A percentile compares a stretch with the other conserved stretches of the same genome.
These are phyloP conservation scores for Epicoccum nigrum DNA, from an alignment of 2,329 filamentous ascomycete genomes.

Conservation along the genomic window DNA sequence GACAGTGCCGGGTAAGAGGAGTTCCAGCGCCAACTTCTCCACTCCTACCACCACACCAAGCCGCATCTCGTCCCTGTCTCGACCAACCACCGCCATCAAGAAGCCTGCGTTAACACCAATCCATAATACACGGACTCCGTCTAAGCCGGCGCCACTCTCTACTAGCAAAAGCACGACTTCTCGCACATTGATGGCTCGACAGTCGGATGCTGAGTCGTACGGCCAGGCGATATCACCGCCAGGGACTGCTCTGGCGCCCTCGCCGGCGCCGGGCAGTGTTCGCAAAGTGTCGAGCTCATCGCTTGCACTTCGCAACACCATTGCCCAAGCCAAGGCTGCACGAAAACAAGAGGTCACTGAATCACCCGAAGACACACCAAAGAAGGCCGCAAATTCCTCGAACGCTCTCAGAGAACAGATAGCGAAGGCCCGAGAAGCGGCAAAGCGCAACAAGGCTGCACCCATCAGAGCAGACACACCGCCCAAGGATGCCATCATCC, in stretches of 20 bases:
- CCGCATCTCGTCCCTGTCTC: slow-evolving; percentile 40
- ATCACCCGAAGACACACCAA: slow-evolving; percentile 19
- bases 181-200: slow-evolving; percentile 40
- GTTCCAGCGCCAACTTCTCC: slow-evolving; percentile 39
- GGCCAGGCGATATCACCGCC: slow-evolving; percentile 42
- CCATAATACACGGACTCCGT: slow-evolving; percentile 34
- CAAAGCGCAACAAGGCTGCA: slow-evolving; percentile 52
- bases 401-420: slow-evolving; percentile 86
- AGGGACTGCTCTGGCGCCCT: slow-evolving; percentile 21
- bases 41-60: slow-evolving; percentile 38
- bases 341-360: slow-evolving; percentile 49
- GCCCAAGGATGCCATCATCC: slow-evolving; percentile 40
- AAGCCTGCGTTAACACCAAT: slow-evolving; percentile 36
- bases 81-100: slow-evolving; percentile 39
- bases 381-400: slow-evolving; percentile 70
- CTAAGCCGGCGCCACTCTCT: slow-evolving; percentile 39
- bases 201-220: slow-evolving; percentile 44
- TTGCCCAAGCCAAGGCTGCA: slow-evolving; percentile 89
- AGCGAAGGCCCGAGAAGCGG: slow-evolving; percentile 82
- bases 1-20: slow-evolving; percentile 46
- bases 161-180: slow-evolving; percentile 47
- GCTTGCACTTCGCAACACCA: slow-evolving; percentile 81
- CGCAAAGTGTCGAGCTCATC: slow-evolving; percentile 71
- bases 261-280: slow-evolving; percentile 38
- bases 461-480: slow-evolving; percentile 36